phyloP scores from a whole-genome alignment of 352 stramenopile species.

The Thraustochytrium striatum region DNA sequence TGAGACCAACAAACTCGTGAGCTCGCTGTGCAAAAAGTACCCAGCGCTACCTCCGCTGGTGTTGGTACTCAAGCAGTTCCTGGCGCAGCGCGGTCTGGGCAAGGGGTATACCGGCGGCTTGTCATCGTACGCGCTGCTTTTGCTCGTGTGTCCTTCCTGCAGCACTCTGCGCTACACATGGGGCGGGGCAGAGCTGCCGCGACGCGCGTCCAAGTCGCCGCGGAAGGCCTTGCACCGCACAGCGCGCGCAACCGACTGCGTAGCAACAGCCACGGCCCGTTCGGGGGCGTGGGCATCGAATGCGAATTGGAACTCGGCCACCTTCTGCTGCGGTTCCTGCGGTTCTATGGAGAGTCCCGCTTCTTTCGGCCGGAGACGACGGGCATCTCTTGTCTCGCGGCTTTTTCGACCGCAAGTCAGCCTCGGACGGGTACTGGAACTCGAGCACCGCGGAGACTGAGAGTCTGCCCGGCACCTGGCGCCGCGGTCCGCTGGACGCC shows the following conservation, averaged over 20 bases:
- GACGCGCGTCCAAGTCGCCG: not conserved
- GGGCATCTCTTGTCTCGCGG: conserved; percentile 4
- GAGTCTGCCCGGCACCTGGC: not conserved
- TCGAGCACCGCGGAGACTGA: not conserved
- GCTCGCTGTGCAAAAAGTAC: conserved; percentile 83
- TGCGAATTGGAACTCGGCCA: conserved; percentile 11
- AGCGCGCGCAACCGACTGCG: not conserved
- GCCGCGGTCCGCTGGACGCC: not conserved
- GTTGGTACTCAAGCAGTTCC: conserved; percentile 90
- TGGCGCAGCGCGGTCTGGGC: conserved; percentile 73
- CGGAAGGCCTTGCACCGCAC: not conserved
- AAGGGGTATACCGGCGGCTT: conserved; percentile 74
- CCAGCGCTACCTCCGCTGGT: conserved; percentile 88
- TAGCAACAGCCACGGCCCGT: conserved; percentile 36
- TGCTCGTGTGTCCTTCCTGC: conserved; percentile 77
- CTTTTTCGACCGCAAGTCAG: conserved; percentile 19
- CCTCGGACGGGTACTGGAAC: conserved; percentile 3
- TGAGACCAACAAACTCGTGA: conserved; percentile 86
- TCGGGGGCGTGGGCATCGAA: not conserved
- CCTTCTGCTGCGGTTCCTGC: conserved; percentile 27
- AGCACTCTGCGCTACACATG: conserved; percentile 62
- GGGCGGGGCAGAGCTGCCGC: not conserved
- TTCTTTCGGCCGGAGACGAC: conserved; percentile 16
- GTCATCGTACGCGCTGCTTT: conserved; percentile 73
- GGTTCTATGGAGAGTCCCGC: conserved; percentile 4